Conservation (phyloP, 2,329 filamentous ascomycete species). For the Fusarium praegraminearum region DNA sequence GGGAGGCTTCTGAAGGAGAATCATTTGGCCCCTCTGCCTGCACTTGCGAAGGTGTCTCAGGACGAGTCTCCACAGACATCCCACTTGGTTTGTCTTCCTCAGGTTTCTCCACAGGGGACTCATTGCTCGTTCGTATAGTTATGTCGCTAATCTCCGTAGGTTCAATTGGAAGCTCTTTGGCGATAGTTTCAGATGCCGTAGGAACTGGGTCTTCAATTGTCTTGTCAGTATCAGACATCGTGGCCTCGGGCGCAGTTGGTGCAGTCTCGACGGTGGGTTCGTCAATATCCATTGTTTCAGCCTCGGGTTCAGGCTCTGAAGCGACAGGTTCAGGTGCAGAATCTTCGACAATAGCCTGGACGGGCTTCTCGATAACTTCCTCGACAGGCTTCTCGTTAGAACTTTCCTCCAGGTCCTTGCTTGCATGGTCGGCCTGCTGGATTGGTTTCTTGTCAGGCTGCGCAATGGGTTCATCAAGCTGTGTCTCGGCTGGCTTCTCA, state of each 20-base stretch:
- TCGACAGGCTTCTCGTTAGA: slow-evolving; percentile 5
- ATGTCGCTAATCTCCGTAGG: slow-evolving; percentile 9
- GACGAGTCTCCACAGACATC: background rate
- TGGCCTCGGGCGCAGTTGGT: slow-evolving; percentile 13
- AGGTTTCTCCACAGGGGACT: background rate
- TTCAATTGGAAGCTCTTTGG: slow-evolving; percentile 10
- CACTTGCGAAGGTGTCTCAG: background rate
- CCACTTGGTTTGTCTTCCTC: slow-evolving; percentile 9
- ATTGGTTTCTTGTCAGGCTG: background rate
- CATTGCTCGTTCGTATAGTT: background rate
- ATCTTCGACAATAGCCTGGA: background rate
- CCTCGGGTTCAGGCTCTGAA: slow-evolving; percentile 51
- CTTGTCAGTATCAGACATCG: slow-evolving; percentile 16
- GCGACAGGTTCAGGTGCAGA: slow-evolving; percentile 5
- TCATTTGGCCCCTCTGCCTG: background rate
- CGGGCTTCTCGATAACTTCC: background rate
- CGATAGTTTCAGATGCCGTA: slow-evolving; percentile 6
- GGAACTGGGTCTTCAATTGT: background rate
- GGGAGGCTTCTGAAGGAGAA: background rate
- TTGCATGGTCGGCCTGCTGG: background rate
- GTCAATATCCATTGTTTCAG: slow-evolving; percentile 59
- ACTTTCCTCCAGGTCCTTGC: background rate
- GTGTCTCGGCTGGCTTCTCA: background rate
- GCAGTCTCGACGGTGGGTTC: slow-evolving; percentile 25
- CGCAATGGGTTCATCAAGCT: background rate